Percentiles rank a stretch among this genome's conserved stretches.
These are phyloP conservation scores for Geum urbanum DNA, from an alignment of 306 rosid genomes.

Conservation along the genomic window DNA sequence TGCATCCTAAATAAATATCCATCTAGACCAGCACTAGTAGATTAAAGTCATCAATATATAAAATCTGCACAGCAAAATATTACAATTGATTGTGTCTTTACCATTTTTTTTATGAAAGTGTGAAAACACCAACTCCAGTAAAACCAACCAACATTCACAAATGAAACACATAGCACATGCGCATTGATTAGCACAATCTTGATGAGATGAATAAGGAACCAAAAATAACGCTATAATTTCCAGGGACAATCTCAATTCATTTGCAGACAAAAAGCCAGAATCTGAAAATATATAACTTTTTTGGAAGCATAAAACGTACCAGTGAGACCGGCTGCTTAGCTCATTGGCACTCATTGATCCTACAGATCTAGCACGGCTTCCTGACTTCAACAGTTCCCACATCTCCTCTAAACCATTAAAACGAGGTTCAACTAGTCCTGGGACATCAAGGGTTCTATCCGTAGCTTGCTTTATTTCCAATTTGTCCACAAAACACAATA, in stretches of 20 bases:
- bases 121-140: too few species aligned
- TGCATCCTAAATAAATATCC: too few species aligned
- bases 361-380: constrained; percentile 79
- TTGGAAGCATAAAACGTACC: constrained; percentile 39
- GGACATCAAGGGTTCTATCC: constrained; percentile 93
- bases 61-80: too few species aligned
- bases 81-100: too few species aligned
- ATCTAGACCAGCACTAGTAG: too few species aligned
- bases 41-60: too few species aligned
- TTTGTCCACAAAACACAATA: constrained; percentile 22
- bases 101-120: too few species aligned
- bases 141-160: too few species aligned
- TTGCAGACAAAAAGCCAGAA: not conserved
- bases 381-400: constrained; percentile 79
- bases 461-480: constrained; percentile 95
- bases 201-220: too few species aligned
- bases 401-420: constrained; percentile 64
- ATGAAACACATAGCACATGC: too few species aligned
- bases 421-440: constrained; percentile 79
- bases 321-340: constrained; percentile 96
- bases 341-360: constrained; percentile 95
- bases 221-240: not conserved
- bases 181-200: too few species aligned
- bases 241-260: not conserved
- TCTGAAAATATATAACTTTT: constrained; percentile 3